Evolutionary conservation across 2,329 filamentous ascomycete genomes (phyloP).

Genomic region (Xylaria arbuscula): DNA sequence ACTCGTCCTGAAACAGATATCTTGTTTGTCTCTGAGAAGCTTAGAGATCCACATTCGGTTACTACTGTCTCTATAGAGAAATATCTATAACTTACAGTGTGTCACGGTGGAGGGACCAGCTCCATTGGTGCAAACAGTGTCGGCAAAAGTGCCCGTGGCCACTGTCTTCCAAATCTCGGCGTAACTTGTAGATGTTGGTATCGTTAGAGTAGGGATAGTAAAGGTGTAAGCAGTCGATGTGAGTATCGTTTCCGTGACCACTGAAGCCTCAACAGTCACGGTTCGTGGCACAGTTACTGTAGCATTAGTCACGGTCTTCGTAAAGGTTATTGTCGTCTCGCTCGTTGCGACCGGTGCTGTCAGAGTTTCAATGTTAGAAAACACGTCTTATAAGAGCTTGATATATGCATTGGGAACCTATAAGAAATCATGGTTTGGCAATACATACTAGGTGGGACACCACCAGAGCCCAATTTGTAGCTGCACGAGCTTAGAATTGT

Average conservation of each 20-base stretch:
- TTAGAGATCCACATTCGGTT: no score
- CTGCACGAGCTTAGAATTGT: slow-evolving; percentile 1
- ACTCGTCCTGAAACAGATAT: neutral
- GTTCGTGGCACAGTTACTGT: slow-evolving; percentile 1
- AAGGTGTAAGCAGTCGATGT: neutral
- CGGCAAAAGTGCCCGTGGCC: slow-evolving; percentile 9
- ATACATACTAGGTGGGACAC: slow-evolving; percentile 10
- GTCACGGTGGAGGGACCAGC: slow-evolving; percentile 4
- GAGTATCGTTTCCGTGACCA: neutral
- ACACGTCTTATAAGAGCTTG: neutral
- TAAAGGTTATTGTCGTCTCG: neutral
- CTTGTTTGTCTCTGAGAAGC: no score
- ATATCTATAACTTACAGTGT: neutral
- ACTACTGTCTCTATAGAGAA: no score
- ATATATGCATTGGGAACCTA: no score
- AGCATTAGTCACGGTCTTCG: neutral
- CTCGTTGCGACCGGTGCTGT: slow-evolving; percentile 6
- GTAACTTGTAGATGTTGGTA: slow-evolving; percentile 4
- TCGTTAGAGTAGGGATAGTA: neutral
- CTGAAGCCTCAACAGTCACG: neutral
- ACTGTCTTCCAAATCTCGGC: slow-evolving; percentile 5
- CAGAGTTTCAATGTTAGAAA: neutral
- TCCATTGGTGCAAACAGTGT: slow-evolving; percentile 16
- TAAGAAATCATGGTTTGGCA: neutral
- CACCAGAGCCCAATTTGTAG: neutral